Conservation (phyloP, 352 stramenopile genomes). For the Pythium utonaiense region DNA sequence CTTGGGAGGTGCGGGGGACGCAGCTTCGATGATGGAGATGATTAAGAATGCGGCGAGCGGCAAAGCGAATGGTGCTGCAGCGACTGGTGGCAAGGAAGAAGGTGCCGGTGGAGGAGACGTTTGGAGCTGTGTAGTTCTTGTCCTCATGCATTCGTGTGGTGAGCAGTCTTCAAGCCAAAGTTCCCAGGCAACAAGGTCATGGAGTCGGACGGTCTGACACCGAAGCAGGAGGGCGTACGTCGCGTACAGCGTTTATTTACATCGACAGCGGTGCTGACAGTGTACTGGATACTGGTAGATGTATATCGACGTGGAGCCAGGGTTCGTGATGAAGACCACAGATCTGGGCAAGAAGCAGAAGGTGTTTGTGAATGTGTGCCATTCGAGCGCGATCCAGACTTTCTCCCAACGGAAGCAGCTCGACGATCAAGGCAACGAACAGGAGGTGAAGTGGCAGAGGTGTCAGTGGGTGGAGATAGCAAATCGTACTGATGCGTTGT, state of each 20-base stretch:
- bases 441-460: conserved; percentile 37
- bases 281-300: conserved; percentile 30
- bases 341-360: conserved; percentile 64
- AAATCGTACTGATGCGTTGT: neutral
- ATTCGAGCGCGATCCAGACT: conserved; percentile 60
- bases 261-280: neutral
- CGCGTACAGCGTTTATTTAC: too few species aligned
- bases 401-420: conserved; percentile 81
- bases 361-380: conserved; percentile 81
- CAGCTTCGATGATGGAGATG: conserved; percentile 46
- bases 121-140: neutral
- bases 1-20: conserved; percentile 3
- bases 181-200: conserved; percentile 80
- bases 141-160: neutral
- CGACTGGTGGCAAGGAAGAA: neutral
- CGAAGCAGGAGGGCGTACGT: conserved; percentile 57
- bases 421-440: conserved; percentile 66
- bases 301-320: conserved; percentile 69
- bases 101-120: neutral
- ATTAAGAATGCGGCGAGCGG: conserved; percentile 31
- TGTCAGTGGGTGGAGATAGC: neutral
- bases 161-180: conserved; percentile 44
- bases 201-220: conserved; percentile 45
- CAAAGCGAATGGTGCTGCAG: neutral
- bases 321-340: conserved; percentile 77